These are phyloP conservation scores for Euclidium syriacum DNA, from an alignment of 345 rosid species.

Conservation along the genomic window DNA sequence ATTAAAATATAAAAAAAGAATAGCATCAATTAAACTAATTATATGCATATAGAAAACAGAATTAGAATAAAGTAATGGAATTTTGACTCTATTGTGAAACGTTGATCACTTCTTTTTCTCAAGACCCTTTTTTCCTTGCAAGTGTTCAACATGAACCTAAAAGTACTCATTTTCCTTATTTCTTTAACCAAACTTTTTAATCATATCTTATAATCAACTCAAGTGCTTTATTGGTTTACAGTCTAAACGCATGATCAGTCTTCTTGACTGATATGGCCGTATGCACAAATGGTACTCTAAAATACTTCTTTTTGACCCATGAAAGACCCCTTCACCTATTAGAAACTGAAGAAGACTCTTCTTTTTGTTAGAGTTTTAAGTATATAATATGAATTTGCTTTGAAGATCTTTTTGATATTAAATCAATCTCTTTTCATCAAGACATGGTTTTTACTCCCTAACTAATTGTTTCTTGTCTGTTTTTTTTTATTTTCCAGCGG, in stretches of 20 bases:
- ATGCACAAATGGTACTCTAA: neutral
- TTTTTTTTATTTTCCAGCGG: neutral
- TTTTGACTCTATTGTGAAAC: neutral
- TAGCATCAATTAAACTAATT: no score
- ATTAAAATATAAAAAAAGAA: neutral
- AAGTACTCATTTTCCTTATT: slow-evolving; percentile 14
- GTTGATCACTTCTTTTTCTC: neutral
- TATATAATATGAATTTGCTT: neutral
- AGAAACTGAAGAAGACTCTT: slow-evolving; percentile 6
- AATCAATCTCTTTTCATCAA: neutral
- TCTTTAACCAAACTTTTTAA: slow-evolving; percentile 10
- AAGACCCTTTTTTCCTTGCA: neutral
- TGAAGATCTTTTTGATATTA: neutral
- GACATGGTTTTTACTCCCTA: neutral
- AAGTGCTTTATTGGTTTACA: slow-evolving; percentile 21
- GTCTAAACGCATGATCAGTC: slow-evolving; percentile 20
- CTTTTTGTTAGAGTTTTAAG: neutral
- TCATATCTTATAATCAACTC: neutral
- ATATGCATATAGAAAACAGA: neutral
- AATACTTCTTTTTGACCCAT: slow-evolving; percentile 6
- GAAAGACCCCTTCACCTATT: neutral
- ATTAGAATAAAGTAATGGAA: neutral
- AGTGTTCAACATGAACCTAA: slow-evolving; percentile 7
- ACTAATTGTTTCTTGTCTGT: slow-evolving; percentile 1
- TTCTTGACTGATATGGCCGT: slow-evolving; percentile 19